phyloP scores from a whole-genome alignment of 192 early-diverging fungal species.

The Coemansia sp. region DNA sequence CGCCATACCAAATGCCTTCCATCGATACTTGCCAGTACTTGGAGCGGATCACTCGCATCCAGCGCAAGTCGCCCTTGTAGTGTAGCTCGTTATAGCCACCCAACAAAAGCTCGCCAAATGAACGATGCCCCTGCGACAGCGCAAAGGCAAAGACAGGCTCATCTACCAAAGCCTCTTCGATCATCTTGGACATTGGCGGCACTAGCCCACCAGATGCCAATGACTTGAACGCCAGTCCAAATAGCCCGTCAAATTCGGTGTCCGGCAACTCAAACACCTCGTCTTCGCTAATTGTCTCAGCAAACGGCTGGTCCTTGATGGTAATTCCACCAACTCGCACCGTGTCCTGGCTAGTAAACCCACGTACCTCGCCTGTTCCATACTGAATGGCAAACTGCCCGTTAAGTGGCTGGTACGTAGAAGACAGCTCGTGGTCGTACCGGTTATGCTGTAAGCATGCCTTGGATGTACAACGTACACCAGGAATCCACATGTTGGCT shows the following conservation, averaged over 20 bases:
- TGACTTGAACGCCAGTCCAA: slow-evolving; percentile 54
- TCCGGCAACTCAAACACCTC: slow-evolving; percentile 47
- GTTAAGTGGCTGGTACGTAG: slow-evolving; percentile 45
- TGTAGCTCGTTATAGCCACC: slow-evolving; percentile 56
- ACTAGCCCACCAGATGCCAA: slow-evolving; percentile 43
- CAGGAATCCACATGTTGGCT: slow-evolving; percentile 66
- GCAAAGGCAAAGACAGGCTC: slow-evolving; percentile 52
- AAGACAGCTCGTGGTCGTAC: slow-evolving; percentile 42
- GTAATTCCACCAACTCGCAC: slow-evolving; percentile 47
- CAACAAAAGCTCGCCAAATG: slow-evolving; percentile 50
- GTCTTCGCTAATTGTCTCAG: slow-evolving; percentile 48
- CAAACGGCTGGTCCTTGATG: slow-evolving; percentile 54
- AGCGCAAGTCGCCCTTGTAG: slow-evolving; percentile 57
- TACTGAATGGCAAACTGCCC: slow-evolving; percentile 52
- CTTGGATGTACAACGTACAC: slow-evolving; percentile 45
- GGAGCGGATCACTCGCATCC: slow-evolving; percentile 54
- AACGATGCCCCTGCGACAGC: slow-evolving; percentile 41
- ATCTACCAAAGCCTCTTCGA: slow-evolving; percentile 44
- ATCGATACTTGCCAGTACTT: slow-evolving; percentile 62
- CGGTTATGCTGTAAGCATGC: slow-evolving; percentile 45
- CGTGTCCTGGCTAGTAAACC: slow-evolving; percentile 48
- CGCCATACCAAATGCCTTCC: slow-evolving; percentile 51
- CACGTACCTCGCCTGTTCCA: slow-evolving; percentile 51
- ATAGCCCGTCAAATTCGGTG: slow-evolving; percentile 55
- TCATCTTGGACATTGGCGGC: slow-evolving; percentile 52